Conservation (phyloP, 1,284 basidiomycete genomes). For the Crucibulum parvulum region DNA sequence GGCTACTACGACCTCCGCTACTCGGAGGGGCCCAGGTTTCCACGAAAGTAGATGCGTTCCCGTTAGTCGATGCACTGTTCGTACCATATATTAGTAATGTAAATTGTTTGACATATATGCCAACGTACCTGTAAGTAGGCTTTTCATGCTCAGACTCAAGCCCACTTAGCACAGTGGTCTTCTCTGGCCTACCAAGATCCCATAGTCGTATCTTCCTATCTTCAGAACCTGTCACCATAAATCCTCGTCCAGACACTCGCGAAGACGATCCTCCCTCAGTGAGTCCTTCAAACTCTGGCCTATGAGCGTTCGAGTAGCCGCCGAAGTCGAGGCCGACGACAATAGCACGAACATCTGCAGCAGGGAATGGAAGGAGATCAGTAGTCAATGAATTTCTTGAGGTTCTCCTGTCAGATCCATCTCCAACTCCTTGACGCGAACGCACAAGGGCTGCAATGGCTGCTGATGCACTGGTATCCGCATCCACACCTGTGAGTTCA, state of each 20-base stretch:
- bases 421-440: conserved; percentile 44
- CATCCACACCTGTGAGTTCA: conserved; percentile 56
- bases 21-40: conserved; percentile 69
- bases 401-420: conserved; percentile 25
- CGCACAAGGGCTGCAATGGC: conserved; percentile 69
- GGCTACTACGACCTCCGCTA: conserved; percentile 59
- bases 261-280: conserved; percentile 46
- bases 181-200: conserved; percentile 79
- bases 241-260: conserved; percentile 60
- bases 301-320: conserved; percentile 60
- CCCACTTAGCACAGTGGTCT: conserved; percentile 77
- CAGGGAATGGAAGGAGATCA: conserved; percentile 49
- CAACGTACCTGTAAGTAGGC: conserved; percentile 69
- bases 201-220: conserved; percentile 84
- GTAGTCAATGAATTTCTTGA: conserved; percentile 35
- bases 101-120: background rate
- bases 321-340: conserved; percentile 78
- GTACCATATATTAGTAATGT: background rate
- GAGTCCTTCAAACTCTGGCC: conserved; percentile 61
- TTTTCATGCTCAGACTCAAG: conserved; percentile 71
- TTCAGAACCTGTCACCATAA: conserved; percentile 82
- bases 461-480: conserved; percentile 66
- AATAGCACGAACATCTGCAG: conserved; percentile 69
- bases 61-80: conserved; percentile 39
- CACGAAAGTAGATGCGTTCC: conserved; percentile 56